phyloP scores from a whole-genome alignment of 2,329 filamentous ascomycete genomes.

The Colletotrichum gloeosporioides region DNA sequence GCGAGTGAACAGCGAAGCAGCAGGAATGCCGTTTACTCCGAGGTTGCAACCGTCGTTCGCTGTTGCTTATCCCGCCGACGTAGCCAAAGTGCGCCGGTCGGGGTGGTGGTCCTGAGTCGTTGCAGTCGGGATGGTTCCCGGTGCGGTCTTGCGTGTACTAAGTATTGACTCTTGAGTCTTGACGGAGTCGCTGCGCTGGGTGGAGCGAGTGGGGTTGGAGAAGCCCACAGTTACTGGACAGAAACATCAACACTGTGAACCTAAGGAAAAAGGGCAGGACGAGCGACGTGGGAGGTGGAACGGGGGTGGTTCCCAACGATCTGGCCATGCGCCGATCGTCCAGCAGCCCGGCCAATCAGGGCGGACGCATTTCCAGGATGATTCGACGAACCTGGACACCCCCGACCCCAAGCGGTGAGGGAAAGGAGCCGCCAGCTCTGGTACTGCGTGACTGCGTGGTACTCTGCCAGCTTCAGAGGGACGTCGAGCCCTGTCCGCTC shows the following conservation, averaged over 20 bases:
- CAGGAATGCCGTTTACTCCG: background rate
- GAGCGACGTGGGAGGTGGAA: background rate
- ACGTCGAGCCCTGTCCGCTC: background rate
- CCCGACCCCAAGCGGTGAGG: conserved; percentile 18
- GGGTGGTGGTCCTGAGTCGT: background rate
- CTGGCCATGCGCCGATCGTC: conserved; percentile 17
- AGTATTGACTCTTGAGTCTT: background rate
- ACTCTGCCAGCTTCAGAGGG: background rate
- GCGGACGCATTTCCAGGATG: background rate
- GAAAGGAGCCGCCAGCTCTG: background rate
- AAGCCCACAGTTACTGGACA: background rate
- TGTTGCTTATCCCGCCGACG: background rate
- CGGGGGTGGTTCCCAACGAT: conserved; percentile 17
- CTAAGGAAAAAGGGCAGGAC: background rate
- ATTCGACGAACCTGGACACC: conserved; percentile 6
- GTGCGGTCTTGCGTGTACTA: background rate
- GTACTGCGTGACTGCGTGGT: background rate
- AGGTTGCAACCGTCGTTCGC: background rate
- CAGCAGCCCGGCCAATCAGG: conserved; percentile 2
- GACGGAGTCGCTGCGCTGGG: background rate
- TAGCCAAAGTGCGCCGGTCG: background rate
- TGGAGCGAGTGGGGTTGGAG: background rate
- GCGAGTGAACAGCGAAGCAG: background rate
- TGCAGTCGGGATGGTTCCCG: background rate
- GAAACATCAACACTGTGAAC: background rate